Evolutionary conservation across 2,329 filamentous ascomycete species (phyloP), one percentile per base, ranked within the genome.

Genomic region (Penicillium sp.): DNA sequence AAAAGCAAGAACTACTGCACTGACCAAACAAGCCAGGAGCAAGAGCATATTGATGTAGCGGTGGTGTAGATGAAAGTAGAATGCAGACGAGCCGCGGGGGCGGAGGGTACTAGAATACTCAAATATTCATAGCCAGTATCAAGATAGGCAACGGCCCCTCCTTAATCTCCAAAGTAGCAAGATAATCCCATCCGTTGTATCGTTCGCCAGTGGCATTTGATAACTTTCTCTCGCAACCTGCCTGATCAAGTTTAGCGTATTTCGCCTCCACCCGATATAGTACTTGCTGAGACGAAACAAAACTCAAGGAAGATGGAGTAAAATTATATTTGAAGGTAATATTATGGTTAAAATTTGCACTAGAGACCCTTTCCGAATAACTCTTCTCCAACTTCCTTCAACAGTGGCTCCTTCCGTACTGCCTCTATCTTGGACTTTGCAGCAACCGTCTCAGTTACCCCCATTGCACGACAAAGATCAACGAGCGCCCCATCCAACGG

Each of bases 391-490:
- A 81, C 69, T 57, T 80, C 77, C 41, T 73, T 70, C 14, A 90
- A 66, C 40, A 90, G 69, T 46, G 76, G 73, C 68, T 88, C 80
- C 11, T 79, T 73, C 1, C 80, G 77, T 57, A 88, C 86, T 1
- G 67, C 63, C 48, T 77, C 75, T 53, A 78, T 78, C 71, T 87
- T 55, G 16, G 50, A 51, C 56, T 73, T 90, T 1, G 65, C 74
- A 31, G 78, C 51, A 1, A 95, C 77, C 0, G 82, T 85, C 3
- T 81, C 82, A 28, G 80, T 77, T 0, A 90, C 89, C 67, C 92
- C 90, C 78, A 96, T 81, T 0, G 85, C 86, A 50, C 82, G 81
- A 58, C 91, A 80, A n/a, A 96, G 72, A 67, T 95, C 90, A 10
- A 85, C 77, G n/a, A 96, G 69, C 59, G 92, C 88, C 0, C 91